Base-by-base conservation (phyloP, 345 rosid genomes). In the Brassica rapa region DNA sequence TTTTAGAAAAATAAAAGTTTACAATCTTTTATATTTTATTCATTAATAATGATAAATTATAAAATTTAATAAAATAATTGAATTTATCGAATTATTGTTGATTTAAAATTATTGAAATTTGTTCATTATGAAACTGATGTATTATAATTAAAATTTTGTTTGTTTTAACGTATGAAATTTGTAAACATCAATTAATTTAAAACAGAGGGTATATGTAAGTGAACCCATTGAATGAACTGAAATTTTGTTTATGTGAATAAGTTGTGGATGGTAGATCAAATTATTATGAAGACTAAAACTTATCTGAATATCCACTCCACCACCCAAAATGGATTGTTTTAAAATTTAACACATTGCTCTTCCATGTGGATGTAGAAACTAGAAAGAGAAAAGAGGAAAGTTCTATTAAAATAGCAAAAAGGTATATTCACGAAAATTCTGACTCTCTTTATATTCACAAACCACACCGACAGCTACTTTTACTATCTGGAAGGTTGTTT, bases 381-480 rank as follows among this genome's bases (percentile, higher is more conserved):
- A 29, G 55, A 66, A 56, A 27, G 21, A 12, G 51, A 41, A 41
- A 35, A 69, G 9, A 53, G 25, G 56, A 8, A 29, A 70, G 55
- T 77, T 25, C 19, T 14, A 35, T 51, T 29, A 63, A 76, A 49
- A 49, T 51, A 46, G 76, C 49, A 16, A 70, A 53, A 55, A n/a
- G 2, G 49, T 70, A 19, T 19, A 1, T 63, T 53, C 59, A 25
- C 8, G 76, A 71, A 71, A 71, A 60, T 65, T 78, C 41, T 15
- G 46, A 32, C n/a, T 43, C 62, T 65, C 30, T 10, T 51, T 19
- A 1, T 70, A 51, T 29, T 24, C 19, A 66, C 60, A 57, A 72
- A 72, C 23, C 55, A 56, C 61, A 72, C 77, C 68, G 81, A 72
- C 77, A 72, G 73, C 81, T 72, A 72, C 1, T 29, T 66, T 9